Percentiles rank a stretch among this genome's conserved stretches.
Evolutionary conservation across 352 stramenopile species (phyloP).

Genomic region (Elongisporangium senticosum): DNA sequence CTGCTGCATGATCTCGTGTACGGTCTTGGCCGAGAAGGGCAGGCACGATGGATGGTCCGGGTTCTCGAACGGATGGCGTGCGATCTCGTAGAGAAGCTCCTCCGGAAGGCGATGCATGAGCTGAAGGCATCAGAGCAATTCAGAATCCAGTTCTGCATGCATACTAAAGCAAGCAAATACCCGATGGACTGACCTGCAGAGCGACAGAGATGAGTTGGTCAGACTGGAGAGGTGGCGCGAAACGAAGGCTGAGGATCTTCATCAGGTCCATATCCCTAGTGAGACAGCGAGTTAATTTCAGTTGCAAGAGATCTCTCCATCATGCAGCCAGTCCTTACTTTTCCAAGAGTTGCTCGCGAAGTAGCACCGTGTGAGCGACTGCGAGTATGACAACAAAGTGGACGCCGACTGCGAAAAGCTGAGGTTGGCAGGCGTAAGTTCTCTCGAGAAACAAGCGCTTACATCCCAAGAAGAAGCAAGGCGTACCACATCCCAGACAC

Average conservation of each 20-base stretch:
- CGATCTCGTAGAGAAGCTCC: slow-evolving; percentile 83
- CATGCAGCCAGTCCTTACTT: slow-evolving; percentile 43
- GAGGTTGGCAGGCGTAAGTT: background rate
- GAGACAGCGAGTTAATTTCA: background rate
- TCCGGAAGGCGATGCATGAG: slow-evolving; percentile 83
- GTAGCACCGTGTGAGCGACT: slow-evolving; percentile 82
- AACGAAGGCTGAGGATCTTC: slow-evolving; percentile 85
- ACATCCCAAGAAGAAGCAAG: background rate
- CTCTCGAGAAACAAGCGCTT: too few relatives aligned
- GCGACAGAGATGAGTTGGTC: slow-evolving; percentile 84
- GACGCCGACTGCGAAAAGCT: slow-evolving; percentile 88
- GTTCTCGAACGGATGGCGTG: slow-evolving; percentile 72
- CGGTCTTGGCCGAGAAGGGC: slow-evolving; percentile 45
- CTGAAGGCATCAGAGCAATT: slow-evolving; percentile 13
- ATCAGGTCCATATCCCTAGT: slow-evolving; percentile 81
- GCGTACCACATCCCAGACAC: slow-evolving; percentile 88
- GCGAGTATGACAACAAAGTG: slow-evolving; percentile 90
- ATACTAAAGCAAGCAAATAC: background rate
- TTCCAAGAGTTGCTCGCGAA: slow-evolving; percentile 78
- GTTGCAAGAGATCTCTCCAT: background rate
- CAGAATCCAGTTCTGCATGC: slow-evolving; percentile 1
- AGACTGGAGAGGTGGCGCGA: slow-evolving; percentile 70
- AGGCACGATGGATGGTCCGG: slow-evolving; percentile 51
- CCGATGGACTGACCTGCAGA: slow-evolving; percentile 33
- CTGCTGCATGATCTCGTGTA: slow-evolving; percentile 42